These are phyloP conservation scores for Aphanocladium album DNA, from an alignment of 2,329 filamentous ascomycete genomes.

Conservation along the genomic window DNA sequence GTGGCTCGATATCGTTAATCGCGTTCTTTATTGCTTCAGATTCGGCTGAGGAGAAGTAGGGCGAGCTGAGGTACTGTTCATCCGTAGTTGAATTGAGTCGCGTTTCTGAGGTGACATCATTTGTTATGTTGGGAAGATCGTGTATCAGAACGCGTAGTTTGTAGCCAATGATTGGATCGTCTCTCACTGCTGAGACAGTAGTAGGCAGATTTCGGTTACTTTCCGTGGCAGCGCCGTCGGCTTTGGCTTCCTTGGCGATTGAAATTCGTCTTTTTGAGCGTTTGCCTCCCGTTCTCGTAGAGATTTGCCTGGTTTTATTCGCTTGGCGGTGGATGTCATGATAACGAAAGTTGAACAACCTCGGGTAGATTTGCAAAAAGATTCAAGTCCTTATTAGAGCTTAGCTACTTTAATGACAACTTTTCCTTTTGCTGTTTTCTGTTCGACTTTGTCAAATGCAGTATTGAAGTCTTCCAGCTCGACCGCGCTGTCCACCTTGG, in stretches of 20 bases:
- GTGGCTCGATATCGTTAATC: too few species aligned
- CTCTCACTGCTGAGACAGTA: not conserved
- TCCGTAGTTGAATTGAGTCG: not conserved
- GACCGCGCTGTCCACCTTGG: constrained; percentile 34
- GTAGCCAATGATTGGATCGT: not conserved
- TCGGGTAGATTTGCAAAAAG: too few species aligned
- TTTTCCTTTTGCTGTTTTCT: constrained; percentile 32
- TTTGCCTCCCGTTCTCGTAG: too few species aligned
- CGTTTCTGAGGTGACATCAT: not conserved
- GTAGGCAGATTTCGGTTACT: constrained; percentile 17
- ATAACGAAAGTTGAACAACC: too few species aligned
- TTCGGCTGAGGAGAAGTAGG: not conserved
- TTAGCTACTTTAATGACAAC: constrained; percentile 31
- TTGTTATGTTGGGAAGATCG: not conserved
- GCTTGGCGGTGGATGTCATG: too few species aligned
- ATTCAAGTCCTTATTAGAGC: not conserved
- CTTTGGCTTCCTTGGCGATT: too few species aligned
- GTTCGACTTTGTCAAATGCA: constrained; percentile 33
- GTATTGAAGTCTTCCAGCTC: constrained; percentile 33
- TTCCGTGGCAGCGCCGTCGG: too few species aligned
- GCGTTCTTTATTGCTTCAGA: too few species aligned
- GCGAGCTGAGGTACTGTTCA: not conserved
- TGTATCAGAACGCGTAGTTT: not conserved
- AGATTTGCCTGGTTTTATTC: too few species aligned
- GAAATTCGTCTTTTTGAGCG: too few species aligned